Base-by-base conservation (phyloP, 345 rosid species). In the Dipteronia sinensis region DNA sequence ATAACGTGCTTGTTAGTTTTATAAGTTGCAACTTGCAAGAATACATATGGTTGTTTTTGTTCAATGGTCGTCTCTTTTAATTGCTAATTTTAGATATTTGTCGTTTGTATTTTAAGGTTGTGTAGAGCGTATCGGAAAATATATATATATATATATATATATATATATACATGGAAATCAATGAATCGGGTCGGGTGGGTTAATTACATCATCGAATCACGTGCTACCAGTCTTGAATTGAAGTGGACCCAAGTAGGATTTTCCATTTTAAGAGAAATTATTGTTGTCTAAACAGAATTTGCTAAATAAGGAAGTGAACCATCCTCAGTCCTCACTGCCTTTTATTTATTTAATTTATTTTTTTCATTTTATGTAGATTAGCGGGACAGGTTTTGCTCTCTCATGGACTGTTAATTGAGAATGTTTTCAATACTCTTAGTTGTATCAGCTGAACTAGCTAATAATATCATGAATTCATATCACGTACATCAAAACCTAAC, bases 1-100 rank as follows among this genome's bases (percentile, higher is more conserved):
- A 63, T 76, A 75, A 75, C 65, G 71, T 34, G 56, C 38, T 49
- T 8, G 69, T 77, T 75, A 3, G 83, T 85, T 78, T 80, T 62
- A 10, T 67, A 22, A 31, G 76, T 61, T 76, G 44, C 12, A 59
- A n/a, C n/a, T n/a, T n/a, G n/a, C n/a, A n/a, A n/a, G n/a, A n/a
- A 7, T 59, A 10, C 7, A 69, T 20, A 22, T 66, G 51, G 73
- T n/a, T 71, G 78, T 75, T 63, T 42, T 58, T 6, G 1, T 75
- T 80, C 66, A 10, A 67, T 65, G 83, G 81, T 34, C 46, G 40
- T 31, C 47, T 74, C 10, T 71, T 53, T 34, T 3, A 4, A 3
- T 8, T 27, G 3, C 75, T 77, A 73, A 73, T 76, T 63, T 62
- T 51, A 63, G 59, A 3, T 55, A 0, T 2, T 73, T 62, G 10